Percentiles rank a stretch among this genome's conserved stretches.
phyloP scores from a whole-genome alignment of 1,284 basidiomycete genomes.

The Puccinia hordei region DNA sequence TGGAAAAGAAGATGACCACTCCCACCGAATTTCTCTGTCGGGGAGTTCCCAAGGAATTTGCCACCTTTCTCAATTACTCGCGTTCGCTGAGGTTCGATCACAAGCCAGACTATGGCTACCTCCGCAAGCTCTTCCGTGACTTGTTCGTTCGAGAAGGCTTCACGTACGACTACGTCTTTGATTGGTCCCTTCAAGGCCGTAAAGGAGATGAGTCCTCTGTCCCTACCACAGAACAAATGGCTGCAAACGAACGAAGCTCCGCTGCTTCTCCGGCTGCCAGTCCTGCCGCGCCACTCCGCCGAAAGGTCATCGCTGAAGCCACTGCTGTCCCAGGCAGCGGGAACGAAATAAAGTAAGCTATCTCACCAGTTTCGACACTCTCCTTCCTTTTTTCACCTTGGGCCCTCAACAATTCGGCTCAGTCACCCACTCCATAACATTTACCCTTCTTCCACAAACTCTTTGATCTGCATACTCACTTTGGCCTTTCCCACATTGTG shows the following conservation, averaged over 20 bases:
- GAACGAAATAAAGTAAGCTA: conserved; percentile 3
- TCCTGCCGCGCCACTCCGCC: conserved; percentile 5
- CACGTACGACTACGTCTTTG: conserved; percentile 49
- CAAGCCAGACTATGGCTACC: conserved; percentile 49
- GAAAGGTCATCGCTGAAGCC: conserved; percentile 9
- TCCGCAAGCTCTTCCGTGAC: conserved; percentile 48
- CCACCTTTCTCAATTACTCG: conserved; percentile 47
- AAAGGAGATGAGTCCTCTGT: background rate
- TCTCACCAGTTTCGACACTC: too few species aligned
- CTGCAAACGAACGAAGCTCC: background rate
- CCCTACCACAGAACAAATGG: conserved; percentile 2
- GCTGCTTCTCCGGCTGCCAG: background rate
- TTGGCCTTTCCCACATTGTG: too few species aligned
- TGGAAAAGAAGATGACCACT: conserved; percentile 19
- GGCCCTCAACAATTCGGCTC: too few species aligned
- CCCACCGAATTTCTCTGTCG: conserved; percentile 22
- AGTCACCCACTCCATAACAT: too few species aligned
- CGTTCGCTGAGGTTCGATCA: conserved; percentile 48
- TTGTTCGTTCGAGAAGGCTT: conserved; percentile 39
- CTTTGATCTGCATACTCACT: too few species aligned
- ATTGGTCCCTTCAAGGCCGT: conserved; percentile 36
- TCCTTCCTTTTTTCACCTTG: too few species aligned
- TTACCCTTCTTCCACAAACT: too few species aligned
- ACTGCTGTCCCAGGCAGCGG: background rate
- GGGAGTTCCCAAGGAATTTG: conserved; percentile 31